phyloP scores from a whole-genome alignment of 1,284 basidiomycete genomes.

The Wolfiporia cocos region DNA sequence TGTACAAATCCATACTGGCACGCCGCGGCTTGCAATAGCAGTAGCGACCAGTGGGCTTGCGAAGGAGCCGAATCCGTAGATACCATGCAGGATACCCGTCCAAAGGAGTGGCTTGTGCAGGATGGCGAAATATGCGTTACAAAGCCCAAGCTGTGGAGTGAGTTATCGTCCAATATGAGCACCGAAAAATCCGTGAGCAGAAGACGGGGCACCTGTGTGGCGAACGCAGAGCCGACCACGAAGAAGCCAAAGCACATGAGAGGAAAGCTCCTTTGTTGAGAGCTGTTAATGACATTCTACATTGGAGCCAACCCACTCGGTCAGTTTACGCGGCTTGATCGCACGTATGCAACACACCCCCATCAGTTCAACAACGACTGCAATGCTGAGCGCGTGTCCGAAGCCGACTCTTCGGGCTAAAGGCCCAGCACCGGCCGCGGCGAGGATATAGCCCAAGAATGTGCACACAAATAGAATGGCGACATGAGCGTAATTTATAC shows the following conservation, averaged over 20 bases:
- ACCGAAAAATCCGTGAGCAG: too few species aligned
- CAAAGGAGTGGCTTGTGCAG: constrained; percentile 26
- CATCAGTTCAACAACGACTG: constrained; percentile 22
- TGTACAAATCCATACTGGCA: constrained; percentile 18
- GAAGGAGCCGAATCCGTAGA: constrained; percentile 27
- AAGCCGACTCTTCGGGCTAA: constrained; percentile 22
- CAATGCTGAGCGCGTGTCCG: constrained; percentile 22
- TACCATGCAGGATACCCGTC: constrained; percentile 26
- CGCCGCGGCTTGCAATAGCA: constrained; percentile 21
- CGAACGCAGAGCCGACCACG: constrained; percentile 24
- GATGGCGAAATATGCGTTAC: constrained; percentile 26
- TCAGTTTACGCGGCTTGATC: background rate
- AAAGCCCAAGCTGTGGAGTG: constrained; percentile 22
- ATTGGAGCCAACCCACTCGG: background rate
- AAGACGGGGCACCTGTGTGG: constrained; percentile 21
- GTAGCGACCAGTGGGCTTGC: constrained; percentile 27
- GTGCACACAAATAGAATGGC: constrained; percentile 24
- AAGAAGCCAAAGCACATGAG: constrained; percentile 29
- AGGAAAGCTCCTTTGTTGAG: constrained; percentile 24
- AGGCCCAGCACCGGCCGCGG: constrained; percentile 20
- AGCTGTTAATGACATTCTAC: constrained; percentile 29
- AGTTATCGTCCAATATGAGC: too few species aligned
- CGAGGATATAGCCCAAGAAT: constrained; percentile 24
- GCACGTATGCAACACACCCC: constrained; percentile 23
- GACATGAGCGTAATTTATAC: constrained; percentile 23